phyloP scores from a whole-genome alignment of 441 rosid genomes.

The Syzygium syzygioides region DNA sequence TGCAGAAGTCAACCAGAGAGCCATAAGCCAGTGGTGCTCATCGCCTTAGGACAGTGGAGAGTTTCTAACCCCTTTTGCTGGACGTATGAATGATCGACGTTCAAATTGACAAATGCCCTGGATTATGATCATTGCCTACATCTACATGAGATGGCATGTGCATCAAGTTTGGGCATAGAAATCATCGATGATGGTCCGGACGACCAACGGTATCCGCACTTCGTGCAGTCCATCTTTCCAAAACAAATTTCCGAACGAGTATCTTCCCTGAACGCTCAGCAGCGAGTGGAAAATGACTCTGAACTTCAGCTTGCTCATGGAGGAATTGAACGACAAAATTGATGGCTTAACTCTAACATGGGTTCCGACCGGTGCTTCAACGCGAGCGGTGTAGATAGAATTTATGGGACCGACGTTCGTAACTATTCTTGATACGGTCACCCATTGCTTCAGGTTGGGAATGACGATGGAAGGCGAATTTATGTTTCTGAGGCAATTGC shows the following conservation, averaged over 20 bases:
- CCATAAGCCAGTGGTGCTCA: neutral
- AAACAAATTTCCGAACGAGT: conserved; percentile 35
- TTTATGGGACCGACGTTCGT: conserved; percentile 53
- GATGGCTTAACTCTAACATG: conserved; percentile 38
- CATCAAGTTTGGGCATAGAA: conserved; percentile 26
- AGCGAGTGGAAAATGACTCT: conserved; percentile 24
- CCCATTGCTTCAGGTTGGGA: conserved; percentile 38
- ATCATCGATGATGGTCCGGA: conserved; percentile 25
- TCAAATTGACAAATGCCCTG: neutral
- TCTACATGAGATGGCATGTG: neutral
- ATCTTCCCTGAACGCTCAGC: conserved; percentile 38
- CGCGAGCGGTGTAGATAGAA: conserved; percentile 38
- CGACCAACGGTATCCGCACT: conserved; percentile 37
- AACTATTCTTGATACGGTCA: conserved; percentile 48
- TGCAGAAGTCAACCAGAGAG: neutral
- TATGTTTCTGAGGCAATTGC: conserved; percentile 25
- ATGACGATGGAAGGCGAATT: conserved; percentile 64
- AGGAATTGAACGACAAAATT: conserved; percentile 40
- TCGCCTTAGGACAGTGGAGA: neutral
- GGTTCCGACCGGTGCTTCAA: conserved; percentile 43
- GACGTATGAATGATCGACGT: neutral
- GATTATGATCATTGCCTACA: neutral
- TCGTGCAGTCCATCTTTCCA: conserved; percentile 44
- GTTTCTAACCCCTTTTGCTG: neutral
- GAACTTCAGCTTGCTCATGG: conserved; percentile 30